These are phyloP conservation scores for Ilyonectria robusta DNA, from an alignment of 2,329 filamentous ascomycete genomes.

Conservation along the genomic window DNA sequence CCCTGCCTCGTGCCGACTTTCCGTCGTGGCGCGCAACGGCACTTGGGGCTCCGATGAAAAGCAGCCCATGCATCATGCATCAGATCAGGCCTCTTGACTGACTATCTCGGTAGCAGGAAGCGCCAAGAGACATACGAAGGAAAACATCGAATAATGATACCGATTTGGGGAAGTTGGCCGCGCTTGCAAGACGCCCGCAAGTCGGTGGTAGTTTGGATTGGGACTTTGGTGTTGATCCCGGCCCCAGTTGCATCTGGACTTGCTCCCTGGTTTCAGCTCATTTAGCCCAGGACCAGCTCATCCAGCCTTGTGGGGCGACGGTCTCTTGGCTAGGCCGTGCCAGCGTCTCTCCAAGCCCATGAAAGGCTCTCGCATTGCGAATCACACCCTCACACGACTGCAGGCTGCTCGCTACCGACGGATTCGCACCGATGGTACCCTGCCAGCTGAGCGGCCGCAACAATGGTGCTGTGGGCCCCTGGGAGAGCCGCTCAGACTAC, in stretches of 20 bases:
- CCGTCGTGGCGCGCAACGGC: background rate
- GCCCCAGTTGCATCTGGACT: slow-evolving; percentile 6
- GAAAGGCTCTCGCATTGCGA: background rate
- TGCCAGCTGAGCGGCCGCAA: slow-evolving; percentile 5
- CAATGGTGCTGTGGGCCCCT: background rate
- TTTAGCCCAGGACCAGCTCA: slow-evolving; percentile 33
- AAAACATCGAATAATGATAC: slow-evolving; percentile 28
- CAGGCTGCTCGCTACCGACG: background rate
- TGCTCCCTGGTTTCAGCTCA: slow-evolving; percentile 23
- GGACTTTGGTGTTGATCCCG: slow-evolving; percentile 31
- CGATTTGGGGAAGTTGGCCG: slow-evolving; percentile 19
- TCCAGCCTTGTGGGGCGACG: slow-evolving; percentile 35
- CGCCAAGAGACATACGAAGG: slow-evolving; percentile 8
- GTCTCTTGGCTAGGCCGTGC: slow-evolving; percentile 11
- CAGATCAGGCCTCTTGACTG: background rate
- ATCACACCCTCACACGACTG: slow-evolving; percentile 11
- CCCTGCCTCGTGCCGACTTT: background rate
- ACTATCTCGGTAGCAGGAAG: slow-evolving; percentile 8
- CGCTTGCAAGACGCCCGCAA: background rate
- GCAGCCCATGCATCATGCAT: background rate
- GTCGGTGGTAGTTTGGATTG: slow-evolving; percentile 6
- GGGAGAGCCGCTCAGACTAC: background rate
- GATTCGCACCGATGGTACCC: background rate
- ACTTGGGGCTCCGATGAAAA: background rate
- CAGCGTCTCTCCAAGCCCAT: slow-evolving; percentile 17